A percentile compares a stretch with the other conserved stretches of the same genome.
These are phyloP conservation scores for Candida hungchunana DNA, from an alignment of 805 yeast genomes.

Conservation along the genomic window DNA sequence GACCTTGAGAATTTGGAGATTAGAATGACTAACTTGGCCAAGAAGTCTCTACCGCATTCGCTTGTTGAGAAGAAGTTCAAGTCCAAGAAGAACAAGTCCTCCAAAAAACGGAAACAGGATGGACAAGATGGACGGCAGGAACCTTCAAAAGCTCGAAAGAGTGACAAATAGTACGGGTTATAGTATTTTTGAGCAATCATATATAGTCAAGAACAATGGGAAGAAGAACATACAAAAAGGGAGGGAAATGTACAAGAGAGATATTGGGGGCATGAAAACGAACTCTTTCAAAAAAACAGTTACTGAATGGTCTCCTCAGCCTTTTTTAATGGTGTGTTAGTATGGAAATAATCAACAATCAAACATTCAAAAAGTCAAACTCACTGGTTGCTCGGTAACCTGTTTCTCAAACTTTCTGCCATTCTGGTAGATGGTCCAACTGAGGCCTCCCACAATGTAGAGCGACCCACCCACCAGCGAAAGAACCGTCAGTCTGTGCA, in stretches of 20 bases:
- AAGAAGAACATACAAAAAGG: not conserved
- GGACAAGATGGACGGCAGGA: slow-evolving; percentile 4
- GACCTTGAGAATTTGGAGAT: slow-evolving; percentile 20
- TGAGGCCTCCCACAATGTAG: slow-evolving; percentile 49
- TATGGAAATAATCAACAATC: not conserved
- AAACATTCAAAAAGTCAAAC: not conserved
- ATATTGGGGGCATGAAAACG: not conserved
- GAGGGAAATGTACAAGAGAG: not conserved
- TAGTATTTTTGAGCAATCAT: not conserved
- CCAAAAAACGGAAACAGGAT: slow-evolving; percentile 8
- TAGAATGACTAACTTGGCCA: slow-evolving; percentile 24
- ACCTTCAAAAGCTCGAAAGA: too few relatives aligned
- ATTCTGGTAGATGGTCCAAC: slow-evolving; percentile 47
- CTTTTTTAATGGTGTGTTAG: too few relatives aligned
- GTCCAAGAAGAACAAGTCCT: slow-evolving; percentile 22
- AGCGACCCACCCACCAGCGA: slow-evolving; percentile 55
- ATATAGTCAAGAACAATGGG: too few relatives aligned
- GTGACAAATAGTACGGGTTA: not conserved
- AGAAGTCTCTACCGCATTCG: slow-evolving; percentile 34
- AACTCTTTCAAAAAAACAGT: not conserved
- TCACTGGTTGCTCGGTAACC: slow-evolving; percentile 16
- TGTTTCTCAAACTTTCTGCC: slow-evolving; percentile 47
- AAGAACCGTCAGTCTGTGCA: slow-evolving; percentile 68
- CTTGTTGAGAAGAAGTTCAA: slow-evolving; percentile 21
- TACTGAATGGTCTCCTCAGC: not conserved